These are phyloP conservation scores for Solanum pinnatisectum DNA, from an alignment of 257 asterid species.

Conservation along the genomic window DNA sequence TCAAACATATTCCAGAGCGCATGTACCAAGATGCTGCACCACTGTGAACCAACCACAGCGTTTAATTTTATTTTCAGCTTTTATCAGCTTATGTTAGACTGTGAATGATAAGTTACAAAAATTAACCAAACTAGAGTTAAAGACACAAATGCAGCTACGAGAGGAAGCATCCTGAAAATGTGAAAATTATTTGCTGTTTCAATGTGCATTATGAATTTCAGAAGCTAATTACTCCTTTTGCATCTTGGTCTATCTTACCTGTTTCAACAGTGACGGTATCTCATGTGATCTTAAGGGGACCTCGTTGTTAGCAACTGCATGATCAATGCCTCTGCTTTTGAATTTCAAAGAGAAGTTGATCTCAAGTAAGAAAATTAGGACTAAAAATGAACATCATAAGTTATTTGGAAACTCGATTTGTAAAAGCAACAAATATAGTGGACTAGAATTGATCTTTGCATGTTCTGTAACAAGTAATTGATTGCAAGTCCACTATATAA, in stretches of 20 bases:
- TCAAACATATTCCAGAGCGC: neutral
- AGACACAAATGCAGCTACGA: neutral
- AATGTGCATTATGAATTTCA: neutral
- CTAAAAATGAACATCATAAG: neutral
- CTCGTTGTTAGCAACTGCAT: slow-evolving; percentile 12
- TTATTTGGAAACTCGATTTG: neutral
- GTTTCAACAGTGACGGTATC: neutral
- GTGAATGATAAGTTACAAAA: neutral
- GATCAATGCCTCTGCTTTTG: slow-evolving; percentile 11
- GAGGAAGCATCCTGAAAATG: neutral
- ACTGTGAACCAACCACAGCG: neutral
- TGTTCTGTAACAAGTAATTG: neutral
- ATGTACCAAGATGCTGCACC: neutral
- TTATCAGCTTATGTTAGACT: neutral
- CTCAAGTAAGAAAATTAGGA: neutral
- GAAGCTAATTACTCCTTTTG: neutral
- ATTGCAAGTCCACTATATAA: neutral
- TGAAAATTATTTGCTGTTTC: neutral
- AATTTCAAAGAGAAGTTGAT: neutral
- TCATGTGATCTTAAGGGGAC: slow-evolving; percentile 6
- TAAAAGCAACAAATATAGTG: neutral
- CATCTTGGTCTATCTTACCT: neutral
- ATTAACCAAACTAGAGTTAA: neutral
- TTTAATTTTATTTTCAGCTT: neutral
- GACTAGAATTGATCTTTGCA: neutral